These are phyloP conservation scores for Lolium perenne DNA, from an alignment of 176 grass and related monocot genomes.

Conservation along the genomic window DNA sequence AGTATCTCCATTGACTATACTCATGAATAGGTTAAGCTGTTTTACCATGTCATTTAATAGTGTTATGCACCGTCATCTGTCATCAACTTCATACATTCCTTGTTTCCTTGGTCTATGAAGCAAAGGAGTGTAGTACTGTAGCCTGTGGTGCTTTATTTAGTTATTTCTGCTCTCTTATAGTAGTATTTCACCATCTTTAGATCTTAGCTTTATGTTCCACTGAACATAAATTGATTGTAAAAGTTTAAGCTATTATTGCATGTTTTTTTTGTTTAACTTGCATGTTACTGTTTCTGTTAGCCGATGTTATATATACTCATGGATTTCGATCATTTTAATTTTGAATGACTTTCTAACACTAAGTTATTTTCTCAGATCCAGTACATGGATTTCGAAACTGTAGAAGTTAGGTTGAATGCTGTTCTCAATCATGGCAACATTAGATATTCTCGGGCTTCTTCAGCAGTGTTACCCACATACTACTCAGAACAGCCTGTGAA, in stretches of 20 bases:
- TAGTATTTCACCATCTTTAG: neutral
- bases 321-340: neutral
- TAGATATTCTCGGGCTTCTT: conserved; percentile 17
- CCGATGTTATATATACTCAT: neutral
- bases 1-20: neutral
- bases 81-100: neutral
- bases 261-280: neutral
- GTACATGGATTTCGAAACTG: conserved; percentile 47
- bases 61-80: neutral
- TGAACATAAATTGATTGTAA: neutral
- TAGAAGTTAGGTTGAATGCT: conserved; percentile 39
- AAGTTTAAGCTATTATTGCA: conserved; percentile 21
- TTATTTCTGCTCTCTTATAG: neutral
- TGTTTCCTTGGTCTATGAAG: neutral
- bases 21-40: neutral
- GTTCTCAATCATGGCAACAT: conserved; percentile 3
- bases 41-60: neutral
- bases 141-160: neutral
- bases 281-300: neutral
- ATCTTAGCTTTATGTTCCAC: neutral
- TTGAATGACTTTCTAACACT: conserved; percentile 32
- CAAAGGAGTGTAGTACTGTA: neutral
- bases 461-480: neutral
- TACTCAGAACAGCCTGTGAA: conserved; percentile 34
- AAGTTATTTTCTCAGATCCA: conserved; percentile 25